Conservation (phyloP, 2,329 filamentous ascomycete species). For the Apiospora malaysiana region DNA sequence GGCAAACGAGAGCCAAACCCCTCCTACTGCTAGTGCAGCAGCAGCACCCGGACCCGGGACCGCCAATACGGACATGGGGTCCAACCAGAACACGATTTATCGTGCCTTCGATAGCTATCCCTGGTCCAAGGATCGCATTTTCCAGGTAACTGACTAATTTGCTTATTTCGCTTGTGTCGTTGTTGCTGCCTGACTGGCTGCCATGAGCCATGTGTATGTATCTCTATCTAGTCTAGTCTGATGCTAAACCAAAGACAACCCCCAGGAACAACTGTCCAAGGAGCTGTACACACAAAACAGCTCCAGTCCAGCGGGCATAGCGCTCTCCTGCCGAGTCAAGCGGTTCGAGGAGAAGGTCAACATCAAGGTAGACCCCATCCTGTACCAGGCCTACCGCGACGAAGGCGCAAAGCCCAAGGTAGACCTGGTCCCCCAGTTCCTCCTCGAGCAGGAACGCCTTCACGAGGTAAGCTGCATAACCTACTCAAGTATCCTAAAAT, state of each 20-base stretch:
- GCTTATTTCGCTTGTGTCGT: neutral
- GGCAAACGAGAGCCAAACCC: constrained; percentile 1
- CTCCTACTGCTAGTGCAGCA: neutral
- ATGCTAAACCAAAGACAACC: neutral
- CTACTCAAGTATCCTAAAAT: neutral
- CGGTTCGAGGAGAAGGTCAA: constrained; percentile 24
- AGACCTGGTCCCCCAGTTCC: constrained; percentile 21
- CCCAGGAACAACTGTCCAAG: constrained; percentile 22
- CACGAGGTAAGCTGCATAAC: constrained; percentile 22
- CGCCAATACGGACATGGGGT: neutral
- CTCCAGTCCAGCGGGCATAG: constrained; percentile 18
- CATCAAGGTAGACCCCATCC: constrained; percentile 22
- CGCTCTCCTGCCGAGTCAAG: constrained; percentile 22
- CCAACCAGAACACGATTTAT: constrained; percentile 2
- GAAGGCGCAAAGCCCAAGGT: constrained; percentile 15
- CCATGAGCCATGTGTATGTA: neutral
- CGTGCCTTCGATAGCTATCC: constrained; percentile 27
- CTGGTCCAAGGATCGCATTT: constrained; percentile 25
- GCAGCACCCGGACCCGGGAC: neutral
- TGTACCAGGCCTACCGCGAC: constrained; percentile 23
- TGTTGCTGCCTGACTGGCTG: neutral
- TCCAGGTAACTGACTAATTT: constrained; percentile 20
- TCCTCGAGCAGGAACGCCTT: constrained; percentile 25
- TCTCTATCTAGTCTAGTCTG: neutral
- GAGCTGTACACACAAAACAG: constrained; percentile 19